These are phyloP conservation scores for Colletotrichum coccodes DNA, from an alignment of 2,329 filamentous ascomycete genomes.

Conservation along the genomic window DNA sequence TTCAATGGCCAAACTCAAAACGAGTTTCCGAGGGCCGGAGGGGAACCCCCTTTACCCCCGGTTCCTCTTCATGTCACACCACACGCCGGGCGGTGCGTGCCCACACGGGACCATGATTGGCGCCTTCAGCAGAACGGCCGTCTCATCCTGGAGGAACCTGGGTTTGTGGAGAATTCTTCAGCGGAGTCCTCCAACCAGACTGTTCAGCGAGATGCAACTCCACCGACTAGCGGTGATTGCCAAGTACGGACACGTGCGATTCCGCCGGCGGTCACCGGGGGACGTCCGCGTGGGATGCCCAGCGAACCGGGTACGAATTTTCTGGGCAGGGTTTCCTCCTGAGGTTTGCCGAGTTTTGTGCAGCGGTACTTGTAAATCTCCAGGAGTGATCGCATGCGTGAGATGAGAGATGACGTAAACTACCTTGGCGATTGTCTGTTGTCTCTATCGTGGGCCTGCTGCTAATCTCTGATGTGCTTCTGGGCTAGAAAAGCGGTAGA, in stretches of 20 bases:
- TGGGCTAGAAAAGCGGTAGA: too few species aligned
- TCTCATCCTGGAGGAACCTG: neutral
- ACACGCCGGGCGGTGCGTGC: neutral
- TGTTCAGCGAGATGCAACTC: neutral
- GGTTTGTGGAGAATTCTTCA: neutral
- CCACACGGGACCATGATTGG: neutral
- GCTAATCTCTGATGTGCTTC: too few species aligned
- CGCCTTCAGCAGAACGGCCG: neutral
- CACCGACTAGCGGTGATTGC: neutral
- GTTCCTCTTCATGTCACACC: neutral
- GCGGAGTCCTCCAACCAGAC: neutral
- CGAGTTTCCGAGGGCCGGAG: neutral
- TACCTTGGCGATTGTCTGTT: too few species aligned
- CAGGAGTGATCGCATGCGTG: too few species aligned
- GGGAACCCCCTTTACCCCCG: neutral
- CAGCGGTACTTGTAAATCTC: too few species aligned
- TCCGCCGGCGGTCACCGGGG: neutral
- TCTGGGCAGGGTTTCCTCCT: too few species aligned
- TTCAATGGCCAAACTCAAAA: neutral
- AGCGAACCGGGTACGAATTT: too few species aligned
- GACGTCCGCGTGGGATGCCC: too few species aligned
- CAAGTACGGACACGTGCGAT: neutral
- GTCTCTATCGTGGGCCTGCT: too few species aligned
- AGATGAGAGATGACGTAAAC: too few species aligned
- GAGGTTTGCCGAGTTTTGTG: too few species aligned